Conservation (phyloP, 805 yeast species). For the Jamesozyma jinghongensis region DNA sequence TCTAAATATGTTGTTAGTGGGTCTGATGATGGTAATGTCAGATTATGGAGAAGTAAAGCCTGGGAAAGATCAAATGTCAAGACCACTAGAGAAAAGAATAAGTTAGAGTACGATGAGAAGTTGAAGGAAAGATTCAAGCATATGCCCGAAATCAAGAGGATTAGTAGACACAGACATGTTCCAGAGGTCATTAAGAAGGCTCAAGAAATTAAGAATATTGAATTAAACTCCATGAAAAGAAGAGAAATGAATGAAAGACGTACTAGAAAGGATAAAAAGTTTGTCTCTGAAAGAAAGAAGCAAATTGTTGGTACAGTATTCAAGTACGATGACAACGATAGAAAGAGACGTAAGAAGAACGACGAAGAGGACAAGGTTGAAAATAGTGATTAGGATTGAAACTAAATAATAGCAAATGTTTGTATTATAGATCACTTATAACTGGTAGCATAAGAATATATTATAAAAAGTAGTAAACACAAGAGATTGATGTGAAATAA, state of each 20-base stretch:
- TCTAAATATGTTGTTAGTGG: conserved; percentile 80
- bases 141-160: conserved; percentile 94
- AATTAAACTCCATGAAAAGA: conserved; percentile 61
- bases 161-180: conserved; percentile 84
- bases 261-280: conserved; percentile 56
- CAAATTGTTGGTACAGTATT: conserved; percentile 79
- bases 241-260: conserved; percentile 77
- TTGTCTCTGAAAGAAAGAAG: conserved; percentile 67
- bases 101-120: conserved; percentile 84
- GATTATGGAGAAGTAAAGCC: conserved; percentile 87
- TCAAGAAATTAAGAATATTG: conserved; percentile 70
- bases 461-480: background rate
- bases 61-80: conserved; percentile 76
- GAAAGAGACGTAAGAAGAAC: conserved; percentile 8
- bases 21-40: conserved; percentile 91
- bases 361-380: conserved; percentile 3
- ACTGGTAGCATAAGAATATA: background rate
- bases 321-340: conserved; percentile 35
- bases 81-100: conserved; percentile 68
- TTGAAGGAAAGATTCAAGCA: conserved; percentile 85
- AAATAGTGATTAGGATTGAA: background rate
- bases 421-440: no score
- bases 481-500: no score
- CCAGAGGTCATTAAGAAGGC: conserved; percentile 87
- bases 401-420: no score